Base-by-base conservation (phyloP, 257 asterid genomes). In the Mitragyna speciosa region DNA sequence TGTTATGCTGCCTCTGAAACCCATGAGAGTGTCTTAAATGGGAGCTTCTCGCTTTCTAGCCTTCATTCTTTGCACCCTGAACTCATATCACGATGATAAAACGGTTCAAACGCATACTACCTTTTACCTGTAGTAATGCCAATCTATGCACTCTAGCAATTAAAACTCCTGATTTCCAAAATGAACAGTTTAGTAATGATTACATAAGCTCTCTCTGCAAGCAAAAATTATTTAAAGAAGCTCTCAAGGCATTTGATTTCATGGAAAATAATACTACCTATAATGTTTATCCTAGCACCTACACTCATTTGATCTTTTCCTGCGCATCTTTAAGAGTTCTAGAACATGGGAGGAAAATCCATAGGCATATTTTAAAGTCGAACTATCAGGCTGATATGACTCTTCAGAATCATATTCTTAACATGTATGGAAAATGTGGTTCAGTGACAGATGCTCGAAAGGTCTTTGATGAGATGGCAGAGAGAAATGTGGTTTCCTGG, bases 391-490 rank as follows among this genome's bases (percentile, higher is more conserved):
- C 92, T 20, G 87, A 93, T 71, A 80, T 87, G 87, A 88, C 88
- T 78, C 92, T 93, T 67, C 91, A 85, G 82, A 93, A 93, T 80
- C 96, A 93, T 82, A 78, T 91, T 72, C 83, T 93, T 77, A 93
- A 88, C 71, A 90, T 91, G 96, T 91, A 87, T 80, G 97, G 97
- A 65, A 93, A 90, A 84, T 93, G 97, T 77, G 91, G 96, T 22
- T 87, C 89, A 3, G 70, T 84, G 52, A 70, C 39, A 31, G 94
- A 90, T 80, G 95, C 97, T 71, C 86, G 86, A 77, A 85, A 67
- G 82, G 92, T 89, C 20, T 91, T 93, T 47, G 94, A 91, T 69
- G 82, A 80, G 70, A 93, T 91, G 97, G 45, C 64, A 22, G 91
- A 88, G 76, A 86, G 91, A 79, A 93, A 93, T 83, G 86, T 86